Conservation (phyloP, 306 rosid genomes). For the Abrus pulchellus region DNA sequence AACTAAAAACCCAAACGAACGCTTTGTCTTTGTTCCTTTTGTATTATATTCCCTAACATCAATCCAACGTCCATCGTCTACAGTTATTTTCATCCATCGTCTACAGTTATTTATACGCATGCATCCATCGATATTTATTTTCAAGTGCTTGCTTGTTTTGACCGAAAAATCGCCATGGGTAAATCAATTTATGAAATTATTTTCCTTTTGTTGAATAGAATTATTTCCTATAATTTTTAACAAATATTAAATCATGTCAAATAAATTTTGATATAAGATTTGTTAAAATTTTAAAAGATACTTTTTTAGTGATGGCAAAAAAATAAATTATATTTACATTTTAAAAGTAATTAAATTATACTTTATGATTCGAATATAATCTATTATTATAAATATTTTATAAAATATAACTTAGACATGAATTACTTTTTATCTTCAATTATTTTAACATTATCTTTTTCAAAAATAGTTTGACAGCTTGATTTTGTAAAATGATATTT, state of each 20-base stretch:
- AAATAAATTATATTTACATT: too few species aligned
- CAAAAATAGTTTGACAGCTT: too few species aligned
- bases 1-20: conserved; percentile 48
- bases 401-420: background rate
- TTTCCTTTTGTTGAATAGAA: too few species aligned
- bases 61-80: conserved; percentile 24
- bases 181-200: too few species aligned
- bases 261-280: too few species aligned
- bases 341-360: background rate
- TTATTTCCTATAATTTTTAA: too few species aligned
- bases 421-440: background rate
- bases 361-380: background rate
- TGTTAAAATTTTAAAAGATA: too few species aligned
- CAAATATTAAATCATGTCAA: too few species aligned
- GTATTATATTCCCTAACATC: background rate
- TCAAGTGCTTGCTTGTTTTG: background rate
- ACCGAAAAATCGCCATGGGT: background rate
- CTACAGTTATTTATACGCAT: conserved; percentile 36
- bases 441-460: too few species aligned
- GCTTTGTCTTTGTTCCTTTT: conserved; percentile 36
- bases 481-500: too few species aligned
- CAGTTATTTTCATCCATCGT: conserved; percentile 24
- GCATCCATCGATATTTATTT: background rate
- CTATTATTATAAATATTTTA: background rate
- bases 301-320: too few species aligned